Evolutionary conservation across 1,284 basidiomycete species (phyloP).

Genomic region (Tranzscheliella williamsii): DNA sequence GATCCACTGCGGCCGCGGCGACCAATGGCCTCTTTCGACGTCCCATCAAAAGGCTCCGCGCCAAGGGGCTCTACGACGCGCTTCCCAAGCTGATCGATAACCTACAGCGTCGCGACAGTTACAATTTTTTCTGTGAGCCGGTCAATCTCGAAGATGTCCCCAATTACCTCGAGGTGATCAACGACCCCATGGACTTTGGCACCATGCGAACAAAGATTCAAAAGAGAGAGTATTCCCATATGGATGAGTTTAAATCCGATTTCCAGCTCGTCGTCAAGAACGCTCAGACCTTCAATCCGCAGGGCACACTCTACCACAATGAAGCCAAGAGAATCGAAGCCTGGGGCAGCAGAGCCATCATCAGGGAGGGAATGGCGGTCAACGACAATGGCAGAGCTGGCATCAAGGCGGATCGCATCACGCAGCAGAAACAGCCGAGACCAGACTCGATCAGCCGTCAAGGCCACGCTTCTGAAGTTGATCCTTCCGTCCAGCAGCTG

Average conservation of each 20-base stretch:
- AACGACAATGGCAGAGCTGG: conserved; percentile 41
- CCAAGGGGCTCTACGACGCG: conserved; percentile 39
- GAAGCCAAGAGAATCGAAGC: conserved; percentile 49
- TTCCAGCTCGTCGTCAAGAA: conserved; percentile 54
- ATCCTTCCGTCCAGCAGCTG: background rate
- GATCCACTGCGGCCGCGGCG: background rate
- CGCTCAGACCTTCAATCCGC: conserved; percentile 55
- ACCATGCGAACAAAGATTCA: conserved; percentile 68
- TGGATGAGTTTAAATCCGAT: conserved; percentile 49
- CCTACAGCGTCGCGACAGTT: conserved; percentile 72
- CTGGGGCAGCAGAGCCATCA: conserved; percentile 52
- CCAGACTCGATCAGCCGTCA: no score
- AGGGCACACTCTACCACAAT: conserved; percentile 51
- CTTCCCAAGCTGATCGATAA: conserved; percentile 42
- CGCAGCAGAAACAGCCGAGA: conserved; percentile 15
- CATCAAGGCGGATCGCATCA: conserved; percentile 26
- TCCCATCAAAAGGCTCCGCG: conserved; percentile 35
- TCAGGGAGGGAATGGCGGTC: conserved; percentile 46
- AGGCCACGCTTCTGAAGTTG: conserved; percentile 14
- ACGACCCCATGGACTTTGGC: conserved; percentile 78
- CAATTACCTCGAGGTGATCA: conserved; percentile 72
- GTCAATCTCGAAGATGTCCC: conserved; percentile 71
- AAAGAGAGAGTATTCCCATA: conserved; percentile 31
- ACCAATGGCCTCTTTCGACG: conserved; percentile 10
- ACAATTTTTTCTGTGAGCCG: conserved; percentile 77